These are phyloP conservation scores for Colletotrichum navitas DNA, from an alignment of 2,329 filamentous ascomycete genomes.

Conservation along the genomic window DNA sequence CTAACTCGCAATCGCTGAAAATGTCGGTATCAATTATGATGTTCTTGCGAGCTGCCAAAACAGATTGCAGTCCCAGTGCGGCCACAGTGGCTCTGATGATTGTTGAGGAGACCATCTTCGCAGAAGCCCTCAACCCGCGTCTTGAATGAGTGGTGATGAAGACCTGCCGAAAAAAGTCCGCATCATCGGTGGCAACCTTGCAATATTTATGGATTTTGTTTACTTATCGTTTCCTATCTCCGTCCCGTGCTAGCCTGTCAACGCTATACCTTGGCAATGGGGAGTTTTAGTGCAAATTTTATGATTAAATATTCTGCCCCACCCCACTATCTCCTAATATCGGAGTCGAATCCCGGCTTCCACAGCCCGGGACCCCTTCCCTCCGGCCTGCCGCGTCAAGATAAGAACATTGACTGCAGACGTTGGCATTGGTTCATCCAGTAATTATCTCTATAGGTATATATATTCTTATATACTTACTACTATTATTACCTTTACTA, in stretches of 20 bases:
- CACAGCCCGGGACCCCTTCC: not conserved
- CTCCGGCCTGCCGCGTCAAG: not conserved
- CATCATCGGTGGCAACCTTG: not conserved
- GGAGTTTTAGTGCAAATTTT: not conserved
- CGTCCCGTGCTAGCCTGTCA: not conserved
- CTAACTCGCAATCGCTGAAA: conserved; percentile 61
- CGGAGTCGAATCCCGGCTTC: not conserved
- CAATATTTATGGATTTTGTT: not conserved
- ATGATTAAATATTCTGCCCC: not conserved
- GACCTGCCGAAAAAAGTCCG: too few species aligned
- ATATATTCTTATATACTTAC: too few species aligned
- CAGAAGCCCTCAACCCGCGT: not conserved
- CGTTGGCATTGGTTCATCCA: not conserved
- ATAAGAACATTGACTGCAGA: not conserved
- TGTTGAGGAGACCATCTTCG: conserved; percentile 4
- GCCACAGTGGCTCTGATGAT: not conserved
- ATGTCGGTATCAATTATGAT: conserved; percentile 62
- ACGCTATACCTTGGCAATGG: not conserved
- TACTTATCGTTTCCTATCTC: conserved; percentile 1
- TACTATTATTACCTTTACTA: too few species aligned
- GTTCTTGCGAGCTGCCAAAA: conserved; percentile 48
- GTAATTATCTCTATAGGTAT: too few species aligned
- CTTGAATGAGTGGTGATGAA: not conserved
- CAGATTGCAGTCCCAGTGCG: not conserved
- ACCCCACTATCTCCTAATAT: not conserved